Evolutionary conservation across 2,329 filamentous ascomycete species (phyloP).

Genomic region (Escovopsis sp.): DNA sequence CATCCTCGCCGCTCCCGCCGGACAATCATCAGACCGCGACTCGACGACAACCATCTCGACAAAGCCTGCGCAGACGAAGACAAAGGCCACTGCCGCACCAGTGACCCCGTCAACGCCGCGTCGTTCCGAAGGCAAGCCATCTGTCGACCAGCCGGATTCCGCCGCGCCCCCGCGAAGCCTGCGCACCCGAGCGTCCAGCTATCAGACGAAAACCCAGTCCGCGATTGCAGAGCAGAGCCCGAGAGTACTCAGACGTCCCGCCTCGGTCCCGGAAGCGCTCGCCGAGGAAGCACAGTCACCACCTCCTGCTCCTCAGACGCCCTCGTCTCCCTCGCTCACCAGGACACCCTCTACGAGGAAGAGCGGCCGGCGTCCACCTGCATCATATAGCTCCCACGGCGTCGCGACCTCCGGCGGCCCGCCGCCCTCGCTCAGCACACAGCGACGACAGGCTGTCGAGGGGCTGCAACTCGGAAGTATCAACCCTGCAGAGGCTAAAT

Average conservation of each 20-base stretch:
- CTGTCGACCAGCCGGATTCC: constrained; percentile 1
- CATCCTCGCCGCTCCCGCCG: background rate
- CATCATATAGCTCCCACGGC: constrained; percentile 23
- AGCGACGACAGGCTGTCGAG: constrained; percentile 19
- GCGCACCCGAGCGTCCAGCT: constrained; percentile 6
- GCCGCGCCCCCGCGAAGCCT: constrained; percentile 3
- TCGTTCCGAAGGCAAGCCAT: constrained; percentile 1
- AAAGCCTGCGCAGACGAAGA: background rate
- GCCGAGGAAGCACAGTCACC: constrained; percentile 1
- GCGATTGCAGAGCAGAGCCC: constrained; percentile 1
- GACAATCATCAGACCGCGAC: background rate
- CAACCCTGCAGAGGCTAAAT: constrained; percentile 9
- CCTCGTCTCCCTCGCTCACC: constrained; percentile 12
- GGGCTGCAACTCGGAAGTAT: constrained; percentile 11
- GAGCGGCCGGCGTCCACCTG: constrained; percentile 23
- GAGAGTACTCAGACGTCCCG: constrained; percentile 4
- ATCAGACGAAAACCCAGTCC: constrained; percentile 5
- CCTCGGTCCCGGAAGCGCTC: constrained; percentile 6
- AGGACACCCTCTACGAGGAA: constrained; percentile 16
- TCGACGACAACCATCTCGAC: background rate
- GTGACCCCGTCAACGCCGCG: constrained; percentile 1
- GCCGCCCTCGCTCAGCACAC: constrained; percentile 18
- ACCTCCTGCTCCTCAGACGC: background rate
- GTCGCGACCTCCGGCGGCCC: constrained; percentile 18
- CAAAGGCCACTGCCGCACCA: background rate